Base-by-base conservation (phyloP, 1,284 basidiomycete genomes). In the Agroathelia rolfsii region DNA sequence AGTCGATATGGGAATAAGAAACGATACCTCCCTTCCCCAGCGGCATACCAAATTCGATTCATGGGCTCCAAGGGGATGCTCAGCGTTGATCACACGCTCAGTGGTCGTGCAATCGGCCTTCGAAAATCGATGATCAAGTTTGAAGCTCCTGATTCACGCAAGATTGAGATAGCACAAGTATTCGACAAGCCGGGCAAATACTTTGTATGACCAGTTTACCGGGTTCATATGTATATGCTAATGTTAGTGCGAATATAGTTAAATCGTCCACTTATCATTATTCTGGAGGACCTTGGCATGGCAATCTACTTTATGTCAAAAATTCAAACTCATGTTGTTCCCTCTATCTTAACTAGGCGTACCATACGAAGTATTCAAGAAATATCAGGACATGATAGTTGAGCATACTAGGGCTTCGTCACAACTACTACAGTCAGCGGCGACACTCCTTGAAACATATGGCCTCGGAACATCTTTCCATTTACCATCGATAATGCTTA, bases 251-350 rank as follows among this genome's bases (percentile, higher is more conserved):
- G 37, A 15, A 34, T 62, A 40, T 78, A 64, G 42, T 59, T 82
- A n/a, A 79, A 82, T 40, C 59, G 77, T 1, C 77, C 77, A 0
- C 53, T 83, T 12, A 76, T 83, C 43, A 77, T 76, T 72, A 56
- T 83, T n/a, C 52, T 82, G 4, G 78, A 67, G 30, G 58, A 50
- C 3, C 52, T 68, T 3, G 5, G 11, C 11, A 67, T 44, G 58
- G 58, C 5, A n/a, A n/a, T n/a, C n/a, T n/a, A n/a, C n/a, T n/a
- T n/a, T n/a, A n/a, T n/a, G n/a, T n/a, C n/a, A n/a, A n/a, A n/a
- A n/a, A n/a, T n/a, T n/a, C n/a, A n/a, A n/a, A n/a, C n/a, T n/a
- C n/a, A n/a, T n/a, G n/a, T n/a, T n/a, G n/a, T n/a, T n/a, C n/a
- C n/a, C n/a, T n/a, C n/a, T n/a, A n/a, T n/a, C n/a, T n/a, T n/a